These are phyloP conservation scores for Prunus yedoensis DNA, from an alignment of 331 rosid species.

Conservation along the genomic window DNA sequence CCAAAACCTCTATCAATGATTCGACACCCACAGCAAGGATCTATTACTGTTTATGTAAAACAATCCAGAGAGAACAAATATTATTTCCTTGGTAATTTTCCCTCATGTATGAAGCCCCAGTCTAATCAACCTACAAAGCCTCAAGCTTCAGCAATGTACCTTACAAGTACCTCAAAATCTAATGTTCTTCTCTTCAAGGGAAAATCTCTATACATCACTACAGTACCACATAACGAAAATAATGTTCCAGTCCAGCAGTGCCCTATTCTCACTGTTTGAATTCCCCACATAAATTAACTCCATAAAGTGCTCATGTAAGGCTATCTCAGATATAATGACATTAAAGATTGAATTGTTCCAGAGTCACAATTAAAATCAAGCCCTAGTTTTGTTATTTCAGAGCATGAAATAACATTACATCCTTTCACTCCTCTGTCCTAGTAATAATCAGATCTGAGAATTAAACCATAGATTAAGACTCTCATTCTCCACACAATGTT, in stretches of 20 bases:
- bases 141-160: slow-evolving; percentile 10
- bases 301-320: neutral
- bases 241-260: neutral
- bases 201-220: neutral
- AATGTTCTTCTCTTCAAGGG: neutral
- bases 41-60: neutral
- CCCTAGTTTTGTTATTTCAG: neutral
- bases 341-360: neutral
- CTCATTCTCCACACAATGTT: neutral
- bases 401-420: neutral
- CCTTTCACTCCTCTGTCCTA: neutral
- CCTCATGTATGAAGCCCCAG: neutral
- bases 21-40: neutral
- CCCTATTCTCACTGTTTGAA: neutral
- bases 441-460: neutral
- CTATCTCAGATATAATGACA: neutral
- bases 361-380: neutral
- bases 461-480: neutral
- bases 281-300: neutral
- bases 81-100: neutral
- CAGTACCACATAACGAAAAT: neutral
- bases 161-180: neutral
- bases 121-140: neutral
- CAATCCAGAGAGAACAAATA: neutral
- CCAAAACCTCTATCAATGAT: neutral